Conservation (phyloP, 176 grass and related monocot genomes). For the Oropetium thomaeum region DNA sequence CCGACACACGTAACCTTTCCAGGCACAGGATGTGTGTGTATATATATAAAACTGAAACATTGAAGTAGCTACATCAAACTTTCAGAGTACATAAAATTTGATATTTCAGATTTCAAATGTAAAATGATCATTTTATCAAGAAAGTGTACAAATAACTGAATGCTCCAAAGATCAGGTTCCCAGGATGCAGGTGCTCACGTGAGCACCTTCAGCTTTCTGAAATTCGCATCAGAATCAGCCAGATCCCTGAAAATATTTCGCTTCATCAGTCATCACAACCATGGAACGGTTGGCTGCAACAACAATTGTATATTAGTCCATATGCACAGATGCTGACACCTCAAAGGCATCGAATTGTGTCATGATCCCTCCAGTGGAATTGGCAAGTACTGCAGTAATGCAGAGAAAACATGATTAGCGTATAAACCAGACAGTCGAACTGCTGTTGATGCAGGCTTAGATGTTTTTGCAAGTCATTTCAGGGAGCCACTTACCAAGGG, state of each 20-base stretch:
- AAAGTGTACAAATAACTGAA: constrained; percentile 13
- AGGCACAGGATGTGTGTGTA: background rate
- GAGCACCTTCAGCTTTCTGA: background rate
- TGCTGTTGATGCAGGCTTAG: background rate
- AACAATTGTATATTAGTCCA: constrained; percentile 6
- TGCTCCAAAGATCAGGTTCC: background rate
- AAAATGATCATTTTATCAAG: background rate
- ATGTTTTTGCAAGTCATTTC: background rate
- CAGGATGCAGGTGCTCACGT: background rate
- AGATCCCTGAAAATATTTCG: background rate
- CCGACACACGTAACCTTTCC: background rate
- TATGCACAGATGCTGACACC: constrained; percentile 16
- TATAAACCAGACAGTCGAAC: background rate
- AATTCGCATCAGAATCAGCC: background rate
- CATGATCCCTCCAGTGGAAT: constrained; percentile 37
- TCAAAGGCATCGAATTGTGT: constrained; percentile 11
- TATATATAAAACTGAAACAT: background rate
- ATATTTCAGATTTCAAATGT: background rate
- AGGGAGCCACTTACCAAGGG: constrained; percentile 42
- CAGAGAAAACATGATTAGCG: constrained; percentile 8
- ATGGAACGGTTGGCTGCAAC: background rate
- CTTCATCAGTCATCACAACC: background rate
- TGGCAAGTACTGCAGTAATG: constrained; percentile 27
- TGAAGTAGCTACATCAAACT: background rate
- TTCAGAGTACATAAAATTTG: background rate